Evolutionary conservation across 129 eudicot species (phyloP), one percentile per base, ranked within the genome.

Genomic region (Chrysanthemum seticuspe): DNA sequence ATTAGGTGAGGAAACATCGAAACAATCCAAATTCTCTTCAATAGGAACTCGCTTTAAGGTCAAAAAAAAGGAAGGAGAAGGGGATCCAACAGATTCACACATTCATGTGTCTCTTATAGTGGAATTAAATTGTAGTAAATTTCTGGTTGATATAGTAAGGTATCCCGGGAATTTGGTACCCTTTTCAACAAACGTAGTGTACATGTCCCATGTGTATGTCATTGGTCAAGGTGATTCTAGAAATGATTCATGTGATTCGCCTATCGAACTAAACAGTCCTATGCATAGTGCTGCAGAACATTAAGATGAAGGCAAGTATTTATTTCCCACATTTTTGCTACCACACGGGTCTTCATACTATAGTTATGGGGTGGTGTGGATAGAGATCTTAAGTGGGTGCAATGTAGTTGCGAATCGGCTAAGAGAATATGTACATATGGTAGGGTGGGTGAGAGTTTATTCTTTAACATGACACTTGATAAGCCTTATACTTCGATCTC

Each of bases 141-240:
- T 88, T 58, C 51, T 95, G 81, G 97, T 95, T 47, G 99, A 95
- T 83, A 85, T 90, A 59, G 87, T 86, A 91, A 86, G 99, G 74
- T 88, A 81, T 78, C 97, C 99, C 13, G 99, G 99, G 49, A 94
- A 88, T 50, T 84, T 95, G 70, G 85, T 88, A 57, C 96, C 99
- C 5, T 86, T 82, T 72, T 85, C 97, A 56, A 86, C 91, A 19
- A 90, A 83, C 78, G 93, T 95, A 27, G 77, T 88, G 36, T 88
- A 82, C 74, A 84, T 86, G 89, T 78, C 96, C 52, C 99, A 90
- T 77, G 81, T 90, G 60, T 86, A 89, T 77, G 94, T 91, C 67
- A 91, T 88, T 21, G 98, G 98, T 73, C 97, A 89, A 85, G 92
- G 97, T 79, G 98, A 93, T 76, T 89, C 96, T 75, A 97, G 96